These are phyloP conservation scores for Eucalyptus tenuipes DNA, from an alignment of 345 rosid genomes.

Conservation along the genomic window DNA sequence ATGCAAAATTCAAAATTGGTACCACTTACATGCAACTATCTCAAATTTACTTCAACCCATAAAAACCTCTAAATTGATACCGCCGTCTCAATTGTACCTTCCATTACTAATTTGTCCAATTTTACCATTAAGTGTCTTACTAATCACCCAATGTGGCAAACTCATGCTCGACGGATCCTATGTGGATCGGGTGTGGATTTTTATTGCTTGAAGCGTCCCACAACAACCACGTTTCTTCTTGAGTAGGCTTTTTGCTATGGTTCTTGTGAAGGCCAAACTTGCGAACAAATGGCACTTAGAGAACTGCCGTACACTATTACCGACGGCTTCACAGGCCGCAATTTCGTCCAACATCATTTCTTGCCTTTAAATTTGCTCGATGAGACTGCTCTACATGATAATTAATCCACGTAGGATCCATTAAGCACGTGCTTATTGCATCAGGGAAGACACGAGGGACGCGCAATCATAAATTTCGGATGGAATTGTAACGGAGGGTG, in stretches of 20 bases:
- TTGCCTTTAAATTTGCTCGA: not conserved
- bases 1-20: not conserved
- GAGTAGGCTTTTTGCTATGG: too few species aligned
- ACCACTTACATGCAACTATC: not conserved
- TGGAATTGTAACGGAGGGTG: not conserved
- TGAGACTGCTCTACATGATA: not conserved
- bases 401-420: accelerated
- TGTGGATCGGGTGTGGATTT: not conserved
- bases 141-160: not conserved
- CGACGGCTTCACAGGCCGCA: accelerated
- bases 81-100: not conserved
- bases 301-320: too few species aligned
- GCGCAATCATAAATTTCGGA: not conserved
- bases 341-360: not conserved
- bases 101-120: not conserved
- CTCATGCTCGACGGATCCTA: not conserved
- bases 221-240: too few species aligned
- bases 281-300: too few species aligned
- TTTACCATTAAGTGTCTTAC: not conserved
- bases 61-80: not conserved
- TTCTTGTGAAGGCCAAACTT: not conserved
- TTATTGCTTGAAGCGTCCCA: too few species aligned
- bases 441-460: not conserved
- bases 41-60: not conserved
- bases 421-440: accelerated